phyloP scores from a whole-genome alignment of 1,139 yeast species.

The Zhuliangozyma parablackwelliae region DNA sequence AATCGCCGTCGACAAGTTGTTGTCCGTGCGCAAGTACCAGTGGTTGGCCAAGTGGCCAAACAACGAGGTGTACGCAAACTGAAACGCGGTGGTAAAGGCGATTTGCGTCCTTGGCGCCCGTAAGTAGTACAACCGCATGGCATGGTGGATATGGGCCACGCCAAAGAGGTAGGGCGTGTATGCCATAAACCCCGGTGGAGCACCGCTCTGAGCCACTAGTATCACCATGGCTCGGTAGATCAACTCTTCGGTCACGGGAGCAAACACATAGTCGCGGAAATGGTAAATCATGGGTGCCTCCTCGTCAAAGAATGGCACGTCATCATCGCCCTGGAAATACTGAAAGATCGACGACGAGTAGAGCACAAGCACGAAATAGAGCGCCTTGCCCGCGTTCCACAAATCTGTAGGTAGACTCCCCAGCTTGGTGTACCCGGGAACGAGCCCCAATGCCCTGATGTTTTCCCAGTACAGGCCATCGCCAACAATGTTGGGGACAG shows the following conservation, averaged over 20 bases:
- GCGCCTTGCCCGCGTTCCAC: slow-evolving; percentile 18
- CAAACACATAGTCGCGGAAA: slow-evolving; percentile 64
- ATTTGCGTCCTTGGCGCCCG: slow-evolving; percentile 27
- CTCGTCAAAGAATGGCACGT: slow-evolving; percentile 3
- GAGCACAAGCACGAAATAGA: slow-evolving; percentile 35
- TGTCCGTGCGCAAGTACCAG: slow-evolving; percentile 43
- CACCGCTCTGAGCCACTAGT: slow-evolving; percentile 7
- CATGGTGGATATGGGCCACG: slow-evolving; percentile 90
- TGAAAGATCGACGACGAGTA: slow-evolving; percentile 60
- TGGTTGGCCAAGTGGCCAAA: slow-evolving; percentile 77
- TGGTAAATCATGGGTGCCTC: slow-evolving; percentile 2
- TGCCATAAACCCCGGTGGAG: slow-evolving; percentile 23
- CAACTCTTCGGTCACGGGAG: slow-evolving; percentile 86
- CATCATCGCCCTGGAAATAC: slow-evolving; percentile 13
- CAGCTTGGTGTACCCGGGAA: slow-evolving; percentile 23
- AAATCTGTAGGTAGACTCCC: slow-evolving; percentile 19
- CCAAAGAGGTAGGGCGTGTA: slow-evolving; percentile 76
- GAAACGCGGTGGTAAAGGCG: slow-evolving; percentile 46
- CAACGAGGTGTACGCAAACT: slow-evolving; percentile 65
- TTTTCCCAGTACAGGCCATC: slow-evolving; percentile 10
- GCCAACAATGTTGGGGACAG: slow-evolving; percentile 19
- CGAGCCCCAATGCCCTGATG: slow-evolving; percentile 20
- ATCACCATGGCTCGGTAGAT: slow-evolving; percentile 66
- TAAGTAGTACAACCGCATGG: slow-evolving; percentile 43
- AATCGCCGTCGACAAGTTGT: slow-evolving; percentile 60